Conservation (phyloP, 1,284 basidiomycete genomes). For the Puccinia sorghi region DNA sequence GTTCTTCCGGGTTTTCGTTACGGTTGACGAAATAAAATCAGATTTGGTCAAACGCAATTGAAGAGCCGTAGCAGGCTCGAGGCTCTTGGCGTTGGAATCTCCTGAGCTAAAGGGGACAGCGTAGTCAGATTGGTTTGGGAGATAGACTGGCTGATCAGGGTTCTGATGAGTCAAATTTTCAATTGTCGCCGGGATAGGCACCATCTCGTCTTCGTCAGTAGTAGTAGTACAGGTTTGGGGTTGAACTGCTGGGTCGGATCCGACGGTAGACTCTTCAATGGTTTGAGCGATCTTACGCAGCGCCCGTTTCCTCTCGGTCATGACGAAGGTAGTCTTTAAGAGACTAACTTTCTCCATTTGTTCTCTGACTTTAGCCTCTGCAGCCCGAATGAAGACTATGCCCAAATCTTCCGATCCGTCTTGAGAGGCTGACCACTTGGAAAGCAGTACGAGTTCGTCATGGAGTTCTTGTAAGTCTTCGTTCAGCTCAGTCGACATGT, state of each 20-base stretch:
- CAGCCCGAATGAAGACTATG: slow-evolving; percentile 78
- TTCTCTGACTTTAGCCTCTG: slow-evolving; percentile 70
- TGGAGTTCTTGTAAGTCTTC: slow-evolving; percentile 74
- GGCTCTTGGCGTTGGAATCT: slow-evolving; percentile 64
- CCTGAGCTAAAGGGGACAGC: slow-evolving; percentile 47
- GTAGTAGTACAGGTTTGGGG: slow-evolving; percentile 46
- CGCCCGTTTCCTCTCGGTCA: slow-evolving; percentile 63
- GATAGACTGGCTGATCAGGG: slow-evolving; percentile 45
- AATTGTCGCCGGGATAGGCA: slow-evolving; percentile 51
- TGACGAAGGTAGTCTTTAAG: slow-evolving; percentile 66
- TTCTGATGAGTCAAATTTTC: slow-evolving; percentile 33
- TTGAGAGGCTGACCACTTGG: slow-evolving; percentile 52
- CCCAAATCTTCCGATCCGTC: slow-evolving; percentile 60
- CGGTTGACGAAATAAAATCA: slow-evolving; percentile 54
- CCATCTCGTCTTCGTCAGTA: slow-evolving; percentile 54
- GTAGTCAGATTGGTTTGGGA: slow-evolving; percentile 26
- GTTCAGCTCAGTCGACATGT: slow-evolving; percentile 73
- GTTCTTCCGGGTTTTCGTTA: slow-evolving; percentile 53
- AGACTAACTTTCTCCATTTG: slow-evolving; percentile 76
- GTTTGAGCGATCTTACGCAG: slow-evolving; percentile 65
- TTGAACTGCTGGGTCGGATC: slow-evolving; percentile 50
- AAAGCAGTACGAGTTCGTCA: slow-evolving; percentile 68
- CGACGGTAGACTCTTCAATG: slow-evolving; percentile 51
- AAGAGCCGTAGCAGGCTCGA: slow-evolving; percentile 60
- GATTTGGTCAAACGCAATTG: slow-evolving; percentile 53